Base-by-base conservation (phyloP, 208 protist genomes). In the Phytomonas serpens region DNA sequence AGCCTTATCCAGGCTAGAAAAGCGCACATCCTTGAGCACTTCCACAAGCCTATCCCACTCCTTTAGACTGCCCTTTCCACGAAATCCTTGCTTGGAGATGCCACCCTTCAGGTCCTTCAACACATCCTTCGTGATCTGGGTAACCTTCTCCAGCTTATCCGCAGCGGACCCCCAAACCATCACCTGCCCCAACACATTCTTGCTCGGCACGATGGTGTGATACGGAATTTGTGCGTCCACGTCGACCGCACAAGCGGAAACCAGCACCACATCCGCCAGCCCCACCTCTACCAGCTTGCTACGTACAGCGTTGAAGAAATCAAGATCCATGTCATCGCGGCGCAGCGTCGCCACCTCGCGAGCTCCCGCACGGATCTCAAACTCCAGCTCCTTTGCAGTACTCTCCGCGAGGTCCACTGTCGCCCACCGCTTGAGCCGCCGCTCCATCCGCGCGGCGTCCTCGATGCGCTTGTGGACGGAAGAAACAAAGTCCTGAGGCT, bases 71-170 rank as follows among this genome's bases (percentile, higher is more conserved):
- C 89, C 82, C 71, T 94, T 94, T 7, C 86, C 89, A 42, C 89
- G 85, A 72, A 88, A 94, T 6, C 89, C 86, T 19, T 75, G 63
- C 75, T 89, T 90, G 4, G 89, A 92, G 61, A 81, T 75, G 23
- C 89, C 86, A 19, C 89, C 89, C 68, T 89, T 92, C 61, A 89
- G 23, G 16, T 79, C 86, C 34, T 79, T 74, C 63, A 94, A 73
- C 61, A 79, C 72, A 36, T 31, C 63, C 74, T 80, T 80, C 10
- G 84, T 78, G 16, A 68, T 27, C 63, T 73, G 51, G 32, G 81
- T 74, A 9, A 86, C 71, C 37, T 29, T 37, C 73, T 85, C 82
- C 47, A 92, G 71, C 10, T 70, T 47, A 65, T 80, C 3, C 66
- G n/a, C 69, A 31, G 67, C 78, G 3, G 82, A 77, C 30, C 89